Percentiles rank a stretch among this genome's conserved stretches.
Evolutionary conservation across 1,284 basidiomycete genomes (phyloP).

Genomic region (Ceratobasidium sp.): DNA sequence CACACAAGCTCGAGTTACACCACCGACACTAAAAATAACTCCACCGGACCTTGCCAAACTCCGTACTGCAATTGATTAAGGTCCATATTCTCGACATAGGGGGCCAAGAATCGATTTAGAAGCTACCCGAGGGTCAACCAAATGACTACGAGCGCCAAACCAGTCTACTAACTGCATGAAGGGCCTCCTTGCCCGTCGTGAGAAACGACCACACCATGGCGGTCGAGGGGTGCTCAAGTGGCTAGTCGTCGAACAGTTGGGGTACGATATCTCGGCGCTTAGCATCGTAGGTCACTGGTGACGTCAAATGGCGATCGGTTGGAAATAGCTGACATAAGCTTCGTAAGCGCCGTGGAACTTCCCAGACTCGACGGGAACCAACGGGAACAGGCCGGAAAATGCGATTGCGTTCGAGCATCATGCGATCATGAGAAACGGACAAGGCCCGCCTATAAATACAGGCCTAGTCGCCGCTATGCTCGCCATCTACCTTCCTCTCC

Average conservation of each 20-base stretch:
- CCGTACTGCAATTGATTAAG: slow-evolving; percentile 96
- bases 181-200: slow-evolving; percentile 81
- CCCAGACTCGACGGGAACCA: not conserved
- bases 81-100: slow-evolving; percentile 97
- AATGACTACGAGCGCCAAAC: not conserved
- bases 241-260: slow-evolving; percentile 26
- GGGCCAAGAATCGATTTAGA: slow-evolving; percentile 92
- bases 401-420: slow-evolving; percentile 34
- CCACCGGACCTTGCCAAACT: slow-evolving; percentile 83
- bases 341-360: not conserved
- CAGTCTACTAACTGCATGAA: slow-evolving; percentile 69
- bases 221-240: slow-evolving; percentile 1
- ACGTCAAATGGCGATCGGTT: slow-evolving; percentile 40
- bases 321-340: slow-evolving; percentile 9
- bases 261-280: slow-evolving; percentile 23
- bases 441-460: slow-evolving; percentile 16
- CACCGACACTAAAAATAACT: slow-evolving; percentile 8
- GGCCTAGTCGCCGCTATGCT: not conserved
- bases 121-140: slow-evolving; percentile 62
- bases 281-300: slow-evolving; percentile 12
- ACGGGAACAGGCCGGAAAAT: slow-evolving; percentile 37
- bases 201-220: slow-evolving; percentile 62
- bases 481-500: slow-evolving; percentile 7
- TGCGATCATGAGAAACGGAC: slow-evolving; percentile 10
- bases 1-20: slow-evolving; percentile 18